phyloP scores from a whole-genome alignment of 2,329 filamentous ascomycete genomes.

The Trichocomaceae sp. region DNA sequence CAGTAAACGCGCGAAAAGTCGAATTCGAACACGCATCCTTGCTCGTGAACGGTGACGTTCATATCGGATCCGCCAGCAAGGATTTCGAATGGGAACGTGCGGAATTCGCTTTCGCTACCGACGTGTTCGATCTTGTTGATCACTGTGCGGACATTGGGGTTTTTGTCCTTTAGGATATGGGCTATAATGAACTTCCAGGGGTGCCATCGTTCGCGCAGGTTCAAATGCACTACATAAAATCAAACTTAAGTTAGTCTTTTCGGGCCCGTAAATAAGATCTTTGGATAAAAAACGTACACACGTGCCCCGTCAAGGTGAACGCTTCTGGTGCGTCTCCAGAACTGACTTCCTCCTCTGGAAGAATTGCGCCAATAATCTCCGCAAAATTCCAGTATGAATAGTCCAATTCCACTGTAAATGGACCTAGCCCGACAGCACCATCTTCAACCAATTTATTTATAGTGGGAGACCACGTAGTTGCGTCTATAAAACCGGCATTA shows the following conservation, averaged over 20 bases:
- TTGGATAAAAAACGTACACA: constrained; percentile 49
- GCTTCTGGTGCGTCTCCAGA: constrained; percentile 65
- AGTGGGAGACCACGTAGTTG: constrained; percentile 67
- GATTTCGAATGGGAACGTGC: constrained; percentile 89
- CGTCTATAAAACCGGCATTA: constrained; percentile 39
- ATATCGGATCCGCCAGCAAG: constrained; percentile 75
- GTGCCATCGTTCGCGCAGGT: constrained; percentile 73
- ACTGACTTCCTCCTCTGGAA: constrained; percentile 71
- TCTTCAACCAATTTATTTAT: constrained; percentile 62
- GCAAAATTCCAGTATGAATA: constrained; percentile 85
- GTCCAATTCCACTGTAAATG: constrained; percentile 67
- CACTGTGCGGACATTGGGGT: constrained; percentile 71
- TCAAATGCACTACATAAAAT: constrained; percentile 67
- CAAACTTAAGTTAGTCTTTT: constrained; percentile 1
- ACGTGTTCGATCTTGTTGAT: constrained; percentile 95
- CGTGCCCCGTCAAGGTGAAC: constrained; percentile 83
- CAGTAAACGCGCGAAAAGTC: constrained; percentile 97
- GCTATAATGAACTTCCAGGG: constrained; percentile 84
- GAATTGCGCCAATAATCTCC: constrained; percentile 73
- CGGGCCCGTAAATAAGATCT: background rate
- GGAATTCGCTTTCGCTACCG: constrained; percentile 74
- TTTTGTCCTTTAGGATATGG: constrained; percentile 83
- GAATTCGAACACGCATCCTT: constrained; percentile 80
- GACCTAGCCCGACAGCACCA: constrained; percentile 63
- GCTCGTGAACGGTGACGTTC: constrained; percentile 75